Percentiles rank a stretch among this genome's conserved stretches.
Conservation (phyloP, 2,329 filamentous ascomycete species). For the Zymoseptoria ardabiliae region DNA sequence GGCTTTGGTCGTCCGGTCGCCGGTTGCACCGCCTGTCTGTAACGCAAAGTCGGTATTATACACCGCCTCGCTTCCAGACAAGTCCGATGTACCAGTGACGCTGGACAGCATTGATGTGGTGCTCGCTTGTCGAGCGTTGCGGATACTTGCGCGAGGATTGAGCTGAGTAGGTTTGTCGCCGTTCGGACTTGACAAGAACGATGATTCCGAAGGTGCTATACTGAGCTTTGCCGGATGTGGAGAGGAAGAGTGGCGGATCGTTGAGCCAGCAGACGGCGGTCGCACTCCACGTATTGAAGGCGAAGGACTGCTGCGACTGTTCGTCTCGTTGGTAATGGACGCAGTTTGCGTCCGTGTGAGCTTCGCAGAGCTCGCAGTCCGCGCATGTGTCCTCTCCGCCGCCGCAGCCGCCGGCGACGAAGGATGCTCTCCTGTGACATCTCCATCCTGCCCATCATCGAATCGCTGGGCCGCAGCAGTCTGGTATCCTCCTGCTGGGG, state of each 20-base stretch:
- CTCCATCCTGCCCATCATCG: constrained; percentile 19
- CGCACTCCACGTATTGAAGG: constrained; percentile 1
- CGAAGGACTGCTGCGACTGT: constrained; percentile 4
- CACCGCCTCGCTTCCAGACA: constrained; percentile 68
- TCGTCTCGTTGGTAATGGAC: not conserved
- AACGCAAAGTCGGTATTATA: constrained; percentile 72
- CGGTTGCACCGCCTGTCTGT: constrained; percentile 70
- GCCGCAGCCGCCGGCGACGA: constrained; percentile 40
- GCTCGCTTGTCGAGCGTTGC: constrained; percentile 49
- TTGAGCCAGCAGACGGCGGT: constrained; percentile 16
- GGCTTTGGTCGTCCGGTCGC: constrained; percentile 33
- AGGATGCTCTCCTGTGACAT: constrained; percentile 8
- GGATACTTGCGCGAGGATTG: constrained; percentile 47
- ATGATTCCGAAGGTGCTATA: constrained; percentile 2
- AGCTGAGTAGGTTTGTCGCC: constrained; percentile 12
- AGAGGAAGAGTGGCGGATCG: constrained; percentile 14
- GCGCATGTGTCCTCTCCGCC: constrained; percentile 26
- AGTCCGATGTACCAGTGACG: constrained; percentile 45
- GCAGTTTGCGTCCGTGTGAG: not conserved
- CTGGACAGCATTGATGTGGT: constrained; percentile 53
- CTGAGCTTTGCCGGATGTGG: constrained; percentile 9
- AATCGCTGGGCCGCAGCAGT: constrained; percentile 30
- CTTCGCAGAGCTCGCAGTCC: constrained; percentile 1
- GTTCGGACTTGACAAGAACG: constrained; percentile 6
- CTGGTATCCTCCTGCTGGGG: constrained; percentile 37